A percentile compares a stretch with the other conserved stretches of the same genome.
Conservation (phyloP, 1,284 basidiomycete genomes). For the Trametes hirsuta region DNA sequence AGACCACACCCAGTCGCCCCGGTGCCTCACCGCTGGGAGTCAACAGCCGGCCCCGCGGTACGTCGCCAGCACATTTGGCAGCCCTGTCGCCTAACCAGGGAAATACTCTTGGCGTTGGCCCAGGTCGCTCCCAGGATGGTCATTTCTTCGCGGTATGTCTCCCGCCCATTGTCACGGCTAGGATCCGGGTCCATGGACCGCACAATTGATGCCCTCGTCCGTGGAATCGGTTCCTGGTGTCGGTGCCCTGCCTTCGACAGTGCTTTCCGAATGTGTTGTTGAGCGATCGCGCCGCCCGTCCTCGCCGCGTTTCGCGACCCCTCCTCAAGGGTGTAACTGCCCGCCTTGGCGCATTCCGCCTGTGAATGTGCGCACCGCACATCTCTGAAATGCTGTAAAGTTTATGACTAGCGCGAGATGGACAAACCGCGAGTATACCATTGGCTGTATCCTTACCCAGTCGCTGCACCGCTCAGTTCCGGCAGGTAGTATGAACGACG, state of each 20-base stretch:
- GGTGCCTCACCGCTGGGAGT: neutral
- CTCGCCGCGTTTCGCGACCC: neutral
- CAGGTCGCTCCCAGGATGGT: neutral
- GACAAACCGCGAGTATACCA: neutral
- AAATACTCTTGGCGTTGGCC: neutral
- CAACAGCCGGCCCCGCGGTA: neutral
- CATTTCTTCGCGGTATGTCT: constrained; percentile 1
- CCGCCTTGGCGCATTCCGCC: neutral
- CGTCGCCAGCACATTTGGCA: neutral
- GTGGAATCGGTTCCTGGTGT: constrained; percentile 15
- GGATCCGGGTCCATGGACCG: constrained; percentile 3
- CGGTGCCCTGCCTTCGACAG: neutral
- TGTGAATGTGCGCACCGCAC: constrained; percentile 2
- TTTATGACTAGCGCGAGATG: neutral
- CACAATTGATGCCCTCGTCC: neutral
- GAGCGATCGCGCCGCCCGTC: neutral
- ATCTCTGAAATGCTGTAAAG: neutral
- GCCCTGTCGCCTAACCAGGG: neutral
- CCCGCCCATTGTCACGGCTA: neutral
- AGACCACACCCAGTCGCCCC: neutral
- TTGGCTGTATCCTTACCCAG: neutral
- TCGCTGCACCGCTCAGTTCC: neutral
- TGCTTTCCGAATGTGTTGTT: neutral
- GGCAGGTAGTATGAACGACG: neutral
- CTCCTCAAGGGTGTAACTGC: neutral